Evolutionary conservation across 176 grass and related monocot species (phyloP).

Genomic region (Oryza longistaminata): DNA sequence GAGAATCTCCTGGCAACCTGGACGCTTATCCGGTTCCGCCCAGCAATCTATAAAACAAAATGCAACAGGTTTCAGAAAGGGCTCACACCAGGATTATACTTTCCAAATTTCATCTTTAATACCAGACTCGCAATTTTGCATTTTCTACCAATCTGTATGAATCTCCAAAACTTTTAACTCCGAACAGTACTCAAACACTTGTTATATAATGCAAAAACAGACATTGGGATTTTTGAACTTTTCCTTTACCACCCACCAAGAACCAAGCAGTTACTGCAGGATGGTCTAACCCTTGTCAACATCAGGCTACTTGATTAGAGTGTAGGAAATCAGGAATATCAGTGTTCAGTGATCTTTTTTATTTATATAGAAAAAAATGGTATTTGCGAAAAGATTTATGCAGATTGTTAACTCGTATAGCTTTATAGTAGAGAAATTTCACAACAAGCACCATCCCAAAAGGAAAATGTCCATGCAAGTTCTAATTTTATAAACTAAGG

Average conservation of each 20-base stretch:
- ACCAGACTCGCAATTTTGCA: not conserved
- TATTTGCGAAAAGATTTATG: slow-evolving; percentile 7
- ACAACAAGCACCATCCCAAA: not conserved
- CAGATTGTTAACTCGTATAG: not conserved
- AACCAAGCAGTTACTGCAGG: not conserved
- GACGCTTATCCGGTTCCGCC: slow-evolving; percentile 78
- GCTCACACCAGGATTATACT: not conserved
- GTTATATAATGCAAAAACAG: not conserved
- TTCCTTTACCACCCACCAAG: not conserved
- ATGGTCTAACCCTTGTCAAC: not conserved
- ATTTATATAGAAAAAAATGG: not conserved
- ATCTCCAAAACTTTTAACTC: not conserved
- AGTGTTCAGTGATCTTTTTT: not conserved
- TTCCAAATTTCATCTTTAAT: not conserved
- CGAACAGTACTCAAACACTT: not conserved
- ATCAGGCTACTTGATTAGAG: not conserved
- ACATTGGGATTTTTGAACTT: not conserved
- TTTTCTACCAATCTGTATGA: not conserved
- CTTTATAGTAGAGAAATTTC: not conserved
- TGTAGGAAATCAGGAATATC: not conserved
- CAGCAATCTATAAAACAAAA: slow-evolving; percentile 80
- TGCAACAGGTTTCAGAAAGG: not conserved
- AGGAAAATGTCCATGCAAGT: not conserved
- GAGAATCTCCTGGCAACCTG: slow-evolving; percentile 90
- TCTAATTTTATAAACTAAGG: not conserved